phyloP scores from a whole-genome alignment of 495 filamentous ascomycete species.

The Tuber magnatum region DNA sequence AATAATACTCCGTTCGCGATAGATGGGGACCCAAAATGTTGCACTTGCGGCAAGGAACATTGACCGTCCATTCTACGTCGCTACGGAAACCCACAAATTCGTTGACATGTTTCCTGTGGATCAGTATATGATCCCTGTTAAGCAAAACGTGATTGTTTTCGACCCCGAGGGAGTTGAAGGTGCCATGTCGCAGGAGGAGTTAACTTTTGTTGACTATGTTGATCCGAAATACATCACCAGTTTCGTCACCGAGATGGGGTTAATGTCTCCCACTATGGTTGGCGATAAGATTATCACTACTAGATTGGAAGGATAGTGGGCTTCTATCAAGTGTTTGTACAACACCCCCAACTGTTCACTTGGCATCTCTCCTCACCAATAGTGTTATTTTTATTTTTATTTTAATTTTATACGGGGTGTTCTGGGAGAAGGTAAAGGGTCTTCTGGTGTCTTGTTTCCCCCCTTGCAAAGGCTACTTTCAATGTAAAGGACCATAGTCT shows the following conservation, averaged over 20 bases:
- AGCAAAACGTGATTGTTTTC: conserved; percentile 69
- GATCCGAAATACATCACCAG: conserved; percentile 72
- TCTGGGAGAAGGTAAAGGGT: background rate
- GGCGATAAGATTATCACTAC: conserved; percentile 35
- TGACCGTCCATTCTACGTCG: conserved; percentile 79
- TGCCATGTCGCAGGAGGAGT: conserved; percentile 41
- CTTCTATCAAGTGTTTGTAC: background rate
- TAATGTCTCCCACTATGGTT: conserved; percentile 55
- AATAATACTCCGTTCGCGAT: conserved; percentile 29
- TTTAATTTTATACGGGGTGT: no score
- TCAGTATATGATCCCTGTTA: conserved; percentile 69
- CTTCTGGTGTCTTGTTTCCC: background rate
- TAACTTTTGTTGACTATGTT: conserved; percentile 69
- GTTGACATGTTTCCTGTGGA: conserved; percentile 71
- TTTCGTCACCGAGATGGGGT: conserved; percentile 68
- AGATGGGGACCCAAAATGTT: conserved; percentile 88
- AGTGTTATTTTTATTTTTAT: background rate
- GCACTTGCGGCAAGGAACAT: conserved; percentile 70
- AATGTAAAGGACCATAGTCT: background rate
- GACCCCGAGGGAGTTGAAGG: conserved; percentile 45
- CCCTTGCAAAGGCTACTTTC: background rate
- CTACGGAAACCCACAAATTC: conserved; percentile 92
- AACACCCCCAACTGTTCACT: no score
- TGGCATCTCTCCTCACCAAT: background rate
- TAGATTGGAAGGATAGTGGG: conserved; percentile 14